These are phyloP conservation scores for Lactarius tabidus DNA, from an alignment of 768 basidiomycete genomes.

Conservation along the genomic window DNA sequence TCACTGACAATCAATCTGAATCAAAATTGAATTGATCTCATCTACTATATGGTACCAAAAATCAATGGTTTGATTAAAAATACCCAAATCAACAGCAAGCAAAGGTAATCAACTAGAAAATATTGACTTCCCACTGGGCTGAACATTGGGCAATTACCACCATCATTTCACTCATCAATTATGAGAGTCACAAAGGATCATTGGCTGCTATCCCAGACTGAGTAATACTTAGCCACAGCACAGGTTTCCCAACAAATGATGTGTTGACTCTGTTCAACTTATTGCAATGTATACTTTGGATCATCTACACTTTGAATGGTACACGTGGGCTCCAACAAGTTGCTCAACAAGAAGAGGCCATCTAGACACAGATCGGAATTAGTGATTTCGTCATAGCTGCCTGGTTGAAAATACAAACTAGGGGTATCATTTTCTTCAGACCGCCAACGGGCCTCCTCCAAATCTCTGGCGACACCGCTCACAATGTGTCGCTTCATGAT, in stretches of 20 bases:
- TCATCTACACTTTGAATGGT: slow-evolving; percentile 43
- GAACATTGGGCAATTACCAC: no score
- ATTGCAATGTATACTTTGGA: slow-evolving; percentile 27
- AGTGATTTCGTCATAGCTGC: background rate
- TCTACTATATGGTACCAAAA: no score
- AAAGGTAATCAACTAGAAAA: no score
- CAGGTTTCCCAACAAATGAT: no score
- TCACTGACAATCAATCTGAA: no score
- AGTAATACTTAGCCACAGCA: background rate
- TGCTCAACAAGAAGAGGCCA: slow-evolving; percentile 39
- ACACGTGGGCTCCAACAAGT: slow-evolving; percentile 40
- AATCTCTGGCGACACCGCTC: slow-evolving; percentile 66
- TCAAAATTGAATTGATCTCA: no score
- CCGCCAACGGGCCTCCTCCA: slow-evolving; percentile 62
- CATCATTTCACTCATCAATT: no score
- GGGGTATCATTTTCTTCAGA: slow-evolving; percentile 77
- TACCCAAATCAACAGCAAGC: no score
- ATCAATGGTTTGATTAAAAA: no score
- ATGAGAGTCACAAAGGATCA: no score
- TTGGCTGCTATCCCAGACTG: no score
- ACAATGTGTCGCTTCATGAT: slow-evolving; percentile 70
- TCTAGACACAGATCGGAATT: slow-evolving; percentile 31
- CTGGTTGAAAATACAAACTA: slow-evolving; percentile 44
- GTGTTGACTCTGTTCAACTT: background rate
- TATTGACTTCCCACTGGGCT: no score